phyloP scores from a whole-genome alignment of 441 rosid genomes.

The Erysimum pusillum region DNA sequence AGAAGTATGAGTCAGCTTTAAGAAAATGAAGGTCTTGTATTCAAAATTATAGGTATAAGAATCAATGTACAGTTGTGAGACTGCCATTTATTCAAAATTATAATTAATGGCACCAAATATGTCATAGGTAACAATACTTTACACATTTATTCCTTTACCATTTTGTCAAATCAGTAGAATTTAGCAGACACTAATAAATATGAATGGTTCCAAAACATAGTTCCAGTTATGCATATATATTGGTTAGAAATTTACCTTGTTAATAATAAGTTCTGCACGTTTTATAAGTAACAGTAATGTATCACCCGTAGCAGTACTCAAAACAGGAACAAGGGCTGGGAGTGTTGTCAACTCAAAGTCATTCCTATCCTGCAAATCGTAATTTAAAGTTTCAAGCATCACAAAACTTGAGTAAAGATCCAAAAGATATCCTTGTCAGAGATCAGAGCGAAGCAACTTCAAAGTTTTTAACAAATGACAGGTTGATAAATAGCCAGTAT shows the following conservation, averaged over 20 bases:
- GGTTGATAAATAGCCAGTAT: constrained; percentile 2
- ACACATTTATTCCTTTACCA: constrained; percentile 22
- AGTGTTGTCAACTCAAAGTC: constrained; percentile 90
- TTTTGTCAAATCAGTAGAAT: constrained; percentile 26
- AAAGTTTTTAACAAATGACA: constrained; percentile 27
- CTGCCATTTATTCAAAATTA: background rate
- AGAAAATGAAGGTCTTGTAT: constrained; percentile 26
- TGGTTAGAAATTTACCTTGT: constrained; percentile 65
- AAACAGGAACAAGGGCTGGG: constrained; percentile 93
- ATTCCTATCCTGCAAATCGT: constrained; percentile 71
- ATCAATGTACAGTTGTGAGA: constrained; percentile 13
- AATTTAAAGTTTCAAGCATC: constrained; percentile 23
- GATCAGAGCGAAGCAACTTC: constrained; percentile 26
- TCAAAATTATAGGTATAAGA: too few species aligned
- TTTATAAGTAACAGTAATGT: constrained; percentile 84
- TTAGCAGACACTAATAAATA: constrained; percentile 20
- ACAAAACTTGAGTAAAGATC: constrained; percentile 9
- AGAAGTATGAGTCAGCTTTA: constrained; percentile 10
- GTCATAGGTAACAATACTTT: constrained; percentile 1
- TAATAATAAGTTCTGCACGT: constrained; percentile 86
- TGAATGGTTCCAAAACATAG: constrained; percentile 3
- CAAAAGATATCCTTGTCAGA: background rate
- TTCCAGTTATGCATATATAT: constrained; percentile 25
- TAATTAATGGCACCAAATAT: background rate
- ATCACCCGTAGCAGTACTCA: constrained; percentile 91